These are phyloP conservation scores for Phytophthora macrochlamydospora DNA, from an alignment of 352 stramenopile genomes.

Conservation along the genomic window DNA sequence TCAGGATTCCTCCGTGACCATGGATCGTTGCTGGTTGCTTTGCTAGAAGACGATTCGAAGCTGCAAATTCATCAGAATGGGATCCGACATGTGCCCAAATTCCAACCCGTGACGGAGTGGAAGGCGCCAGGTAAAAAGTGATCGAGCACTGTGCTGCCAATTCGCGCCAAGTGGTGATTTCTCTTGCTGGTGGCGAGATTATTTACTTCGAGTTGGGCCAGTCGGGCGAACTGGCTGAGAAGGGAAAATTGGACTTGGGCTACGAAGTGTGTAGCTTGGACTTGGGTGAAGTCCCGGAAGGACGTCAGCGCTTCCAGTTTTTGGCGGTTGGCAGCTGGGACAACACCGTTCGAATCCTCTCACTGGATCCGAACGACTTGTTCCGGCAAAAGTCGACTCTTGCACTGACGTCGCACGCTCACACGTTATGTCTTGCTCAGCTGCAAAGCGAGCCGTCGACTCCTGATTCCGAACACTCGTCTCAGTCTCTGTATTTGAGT, in stretches of 20 bases:
- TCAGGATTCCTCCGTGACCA: constrained; percentile 95
- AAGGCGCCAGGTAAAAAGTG: constrained; percentile 97
- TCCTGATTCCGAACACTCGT: constrained; percentile 34
- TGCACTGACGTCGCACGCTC: constrained; percentile 80
- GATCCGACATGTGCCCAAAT: constrained; percentile 95
- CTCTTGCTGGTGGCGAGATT: constrained; percentile 94
- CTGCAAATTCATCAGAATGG: constrained; percentile 73
- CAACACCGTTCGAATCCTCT: constrained; percentile 94
- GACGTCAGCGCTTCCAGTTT: constrained; percentile 95
- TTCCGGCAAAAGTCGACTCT: constrained; percentile 67
- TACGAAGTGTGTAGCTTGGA: constrained; percentile 98
- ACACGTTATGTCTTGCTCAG: constrained; percentile 81
- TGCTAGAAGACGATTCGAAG: constrained; percentile 95
- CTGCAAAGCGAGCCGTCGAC: constrained; percentile 55
- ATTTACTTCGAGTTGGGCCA: constrained; percentile 99
- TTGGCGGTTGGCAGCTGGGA: constrained; percentile 95
- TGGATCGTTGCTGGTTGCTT: constrained; percentile 94
- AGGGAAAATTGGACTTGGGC: constrained; percentile 93
- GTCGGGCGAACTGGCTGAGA: constrained; percentile 93
- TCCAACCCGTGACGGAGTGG: constrained; percentile 96
- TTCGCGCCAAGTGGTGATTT: constrained; percentile 96
- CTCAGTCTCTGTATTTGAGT: constrained; percentile 66
- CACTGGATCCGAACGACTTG: constrained; percentile 92
- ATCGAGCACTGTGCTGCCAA: constrained; percentile 98
- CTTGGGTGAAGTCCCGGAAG: constrained; percentile 94